phyloP scores from a whole-genome alignment of 768 basidiomycete species.

The Megacollybia marginata region DNA sequence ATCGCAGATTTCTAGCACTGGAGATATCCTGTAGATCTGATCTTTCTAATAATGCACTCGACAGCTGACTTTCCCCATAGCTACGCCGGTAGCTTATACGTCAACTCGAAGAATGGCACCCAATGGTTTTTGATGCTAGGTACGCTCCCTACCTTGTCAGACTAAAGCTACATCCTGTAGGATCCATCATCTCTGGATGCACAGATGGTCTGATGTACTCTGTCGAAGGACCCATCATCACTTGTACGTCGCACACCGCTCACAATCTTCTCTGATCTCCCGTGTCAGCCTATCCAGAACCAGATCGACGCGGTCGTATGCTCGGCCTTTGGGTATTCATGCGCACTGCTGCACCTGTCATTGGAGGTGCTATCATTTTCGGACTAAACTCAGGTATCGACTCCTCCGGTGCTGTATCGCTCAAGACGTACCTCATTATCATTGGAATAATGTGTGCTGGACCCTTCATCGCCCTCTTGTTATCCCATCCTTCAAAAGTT shows the following conservation, averaged over 20 bases:
- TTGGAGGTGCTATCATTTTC: conserved; percentile 27
- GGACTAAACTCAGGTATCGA: conserved; percentile 20
- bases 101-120: conserved; percentile 26
- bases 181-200: conserved; percentile 22
- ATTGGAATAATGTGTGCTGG: conserved; percentile 29
- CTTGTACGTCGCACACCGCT: conserved; percentile 10
- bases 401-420: conserved; percentile 22
- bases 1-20: conserved; percentile 20
- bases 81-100: conserved; percentile 24
- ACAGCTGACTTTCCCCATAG: conserved; percentile 5
- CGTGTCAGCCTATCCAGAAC: conserved; percentile 22
- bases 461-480: conserved; percentile 21
- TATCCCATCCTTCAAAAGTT: conserved; percentile 21
- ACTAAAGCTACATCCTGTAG: conserved; percentile 3
- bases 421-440: conserved; percentile 25
- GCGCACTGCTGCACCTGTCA: conserved; percentile 24
- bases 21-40: conserved; percentile 20
- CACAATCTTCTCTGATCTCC: background rate
- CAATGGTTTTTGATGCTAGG: conserved; percentile 28
- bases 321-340: conserved; percentile 27
- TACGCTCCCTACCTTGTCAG: background rate
- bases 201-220: conserved; percentile 26
- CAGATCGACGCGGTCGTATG: conserved; percentile 25
- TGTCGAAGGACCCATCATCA: conserved; percentile 26
- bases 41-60: background rate